A percentile compares a stretch with the other conserved stretches of the same genome.
These are phyloP conservation scores for Earliella scabrosa DNA, from an alignment of 1,284 basidiomycete genomes.

Conservation along the genomic window DNA sequence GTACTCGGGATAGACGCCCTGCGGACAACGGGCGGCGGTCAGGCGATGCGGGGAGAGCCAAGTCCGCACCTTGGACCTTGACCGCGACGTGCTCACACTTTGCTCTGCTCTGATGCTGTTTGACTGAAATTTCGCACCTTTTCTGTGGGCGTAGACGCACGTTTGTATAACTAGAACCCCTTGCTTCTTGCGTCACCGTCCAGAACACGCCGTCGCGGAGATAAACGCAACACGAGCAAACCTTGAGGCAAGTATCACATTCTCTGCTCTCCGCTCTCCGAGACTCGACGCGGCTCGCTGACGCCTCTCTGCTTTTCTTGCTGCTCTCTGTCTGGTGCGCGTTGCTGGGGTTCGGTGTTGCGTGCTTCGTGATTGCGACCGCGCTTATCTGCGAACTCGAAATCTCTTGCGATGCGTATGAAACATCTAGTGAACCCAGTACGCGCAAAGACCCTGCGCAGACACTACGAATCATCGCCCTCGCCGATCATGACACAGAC, in stretches of 20 bases:
- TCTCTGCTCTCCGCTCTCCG: background rate
- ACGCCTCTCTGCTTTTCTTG: background rate
- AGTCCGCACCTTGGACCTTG: background rate
- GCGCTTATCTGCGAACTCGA: too few relatives aligned
- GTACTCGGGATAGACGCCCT: background rate
- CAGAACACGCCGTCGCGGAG: background rate
- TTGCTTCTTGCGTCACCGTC: background rate
- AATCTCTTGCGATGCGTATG: constrained; percentile 18
- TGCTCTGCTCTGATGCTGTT: background rate
- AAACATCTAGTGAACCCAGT: constrained; percentile 13
- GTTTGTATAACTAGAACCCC: constrained; percentile 7
- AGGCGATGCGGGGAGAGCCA: background rate
- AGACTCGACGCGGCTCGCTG: background rate
- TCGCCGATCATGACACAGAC: constrained; percentile 57
- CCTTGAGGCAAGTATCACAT: constrained; percentile 11
- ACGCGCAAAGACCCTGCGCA: constrained; percentile 17
- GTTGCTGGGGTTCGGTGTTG: too few relatives aligned
- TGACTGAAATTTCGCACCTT: constrained; percentile 1
- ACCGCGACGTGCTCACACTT: background rate
- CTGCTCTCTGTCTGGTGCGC: background rate
- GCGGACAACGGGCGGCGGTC: background rate
- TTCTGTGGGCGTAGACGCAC: background rate
- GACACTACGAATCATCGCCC: constrained; percentile 22
- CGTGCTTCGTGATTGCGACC: too few relatives aligned
- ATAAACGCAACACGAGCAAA: constrained; percentile 7